A percentile compares a stretch with the other conserved stretches of the same genome.
These are phyloP conservation scores for Zygoascus bituminiphila DNA, from an alignment of 805 yeast species.

Conservation along the genomic window DNA sequence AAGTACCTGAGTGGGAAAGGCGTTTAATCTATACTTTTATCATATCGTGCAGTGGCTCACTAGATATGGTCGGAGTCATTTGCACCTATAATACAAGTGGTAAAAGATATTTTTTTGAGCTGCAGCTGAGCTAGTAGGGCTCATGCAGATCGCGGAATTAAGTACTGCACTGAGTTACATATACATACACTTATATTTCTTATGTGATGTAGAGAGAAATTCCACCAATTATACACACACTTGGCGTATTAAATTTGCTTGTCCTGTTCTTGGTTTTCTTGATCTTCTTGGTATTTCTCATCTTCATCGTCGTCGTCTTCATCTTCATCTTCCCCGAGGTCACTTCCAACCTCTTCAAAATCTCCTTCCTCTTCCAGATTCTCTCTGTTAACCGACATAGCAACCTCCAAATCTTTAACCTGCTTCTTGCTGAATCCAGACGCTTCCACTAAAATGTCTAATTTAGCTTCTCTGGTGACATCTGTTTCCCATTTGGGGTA, in stretches of 20 bases:
- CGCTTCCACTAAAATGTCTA: conserved; percentile 86
- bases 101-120: too few species aligned
- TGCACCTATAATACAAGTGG: too few species aligned
- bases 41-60: too few species aligned
- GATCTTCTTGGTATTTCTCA: background rate
- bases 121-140: too few species aligned
- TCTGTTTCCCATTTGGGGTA: conserved; percentile 78
- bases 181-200: background rate
- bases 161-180: background rate
- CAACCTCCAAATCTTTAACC: conserved; percentile 63
- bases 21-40: too few species aligned
- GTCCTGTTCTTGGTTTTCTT: background rate
- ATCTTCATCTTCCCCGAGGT: conserved; percentile 31
- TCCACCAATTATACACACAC: too few species aligned
- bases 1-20: too few species aligned
- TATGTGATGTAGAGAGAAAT: too few species aligned
- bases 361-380: conserved; percentile 39
- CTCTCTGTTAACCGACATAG: conserved; percentile 42
- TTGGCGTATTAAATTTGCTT: too few species aligned
- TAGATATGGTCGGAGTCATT: too few species aligned
- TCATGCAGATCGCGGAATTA: background rate
- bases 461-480: conserved; percentile 52
- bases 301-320: conserved; percentile 20
- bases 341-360: conserved; percentile 31
- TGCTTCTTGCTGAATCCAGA: conserved; percentile 69